Base-by-base conservation (phyloP, 73 alveolate genomes). In the Uronychia binucleata region DNA sequence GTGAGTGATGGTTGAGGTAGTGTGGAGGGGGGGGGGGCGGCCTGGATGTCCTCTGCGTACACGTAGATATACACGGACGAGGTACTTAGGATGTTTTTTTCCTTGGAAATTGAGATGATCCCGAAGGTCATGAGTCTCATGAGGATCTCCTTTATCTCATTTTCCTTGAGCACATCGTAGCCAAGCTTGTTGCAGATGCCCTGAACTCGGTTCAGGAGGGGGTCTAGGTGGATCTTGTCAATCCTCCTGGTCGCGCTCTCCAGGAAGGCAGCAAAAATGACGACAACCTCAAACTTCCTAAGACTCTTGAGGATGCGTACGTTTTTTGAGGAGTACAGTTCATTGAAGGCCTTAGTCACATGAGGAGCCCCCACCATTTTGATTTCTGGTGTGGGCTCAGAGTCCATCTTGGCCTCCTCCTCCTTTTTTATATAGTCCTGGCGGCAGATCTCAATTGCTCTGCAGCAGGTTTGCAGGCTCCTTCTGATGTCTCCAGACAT, bases 401-500 rank as follows among this genome's bases (percentile, higher is more conserved):
- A 59, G 59, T 90, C 75, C 28, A 59, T 74, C 11, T 27, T 19
- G 26, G 25, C 31, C 28, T 84, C 28, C 81, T 81, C 76, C 11
- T 78, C 85, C 57, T 83, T 33, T 57, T 81, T 28, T 80, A 87
- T 34, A 76, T 81, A 74, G 57, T 67, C 30, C 25, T 59, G 78
- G 28, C 29, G 79, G 1, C 27, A 92, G 34, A 97, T 75, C 81
- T 95, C 99, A 58, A 93, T 95, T 26, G 99, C 96, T 57, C 95
- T 95, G 81, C 90, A 90, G 82, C 98, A 94, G 29, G 96, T 96
- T 79, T 93, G 90, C 31, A 97, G 90, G 25, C 95, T 79, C 78
- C 97, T 93, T 89, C 99, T 88, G 30, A 96, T 93, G 82, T 97
- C 99, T 1, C 99, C 98, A 74, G 97, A 91, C 32, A 88, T 82